Evolutionary conservation across 2,329 filamentous ascomycete genomes (phyloP).

Genomic region (Pseudogymnoascus sp.): DNA sequence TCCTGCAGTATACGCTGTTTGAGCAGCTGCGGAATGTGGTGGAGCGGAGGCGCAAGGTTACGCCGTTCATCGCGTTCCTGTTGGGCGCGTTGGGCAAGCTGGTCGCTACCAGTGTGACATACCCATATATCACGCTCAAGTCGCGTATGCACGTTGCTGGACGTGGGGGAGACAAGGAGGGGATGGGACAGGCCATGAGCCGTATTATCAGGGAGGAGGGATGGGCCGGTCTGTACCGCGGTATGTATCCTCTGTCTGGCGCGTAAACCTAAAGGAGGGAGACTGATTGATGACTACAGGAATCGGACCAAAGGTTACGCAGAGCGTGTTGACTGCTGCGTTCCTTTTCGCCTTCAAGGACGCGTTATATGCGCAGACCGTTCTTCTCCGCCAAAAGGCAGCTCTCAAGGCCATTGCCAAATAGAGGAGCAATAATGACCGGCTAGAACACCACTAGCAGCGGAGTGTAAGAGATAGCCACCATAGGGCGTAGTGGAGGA

Average conservation of each 20-base stretch:
- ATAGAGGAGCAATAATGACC: neutral
- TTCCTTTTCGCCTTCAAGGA: conserved; percentile 99
- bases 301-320: conserved; percentile 91
- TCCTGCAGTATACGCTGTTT: conserved; percentile 96
- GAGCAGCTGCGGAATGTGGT: conserved; percentile 93
- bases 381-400: conserved; percentile 50
- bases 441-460: neutral
- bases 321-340: conserved; percentile 92
- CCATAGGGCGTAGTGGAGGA: neutral
- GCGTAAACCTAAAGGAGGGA: neutral
- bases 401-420: conserved; percentile 20
- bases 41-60: conserved; percentile 64
- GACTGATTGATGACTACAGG: conserved; percentile 44
- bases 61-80: conserved; percentile 80
- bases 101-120: conserved; percentile 87
- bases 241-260: conserved; percentile 40
- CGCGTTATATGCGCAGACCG: conserved; percentile 77
- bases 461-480: neutral
- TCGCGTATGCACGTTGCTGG: conserved; percentile 91
- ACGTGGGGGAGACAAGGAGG: conserved; percentile 69
- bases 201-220: conserved; percentile 83
- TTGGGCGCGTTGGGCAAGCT: conserved; percentile 91
- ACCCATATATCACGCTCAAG: conserved; percentile 98
- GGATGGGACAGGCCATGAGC: conserved; percentile 69
- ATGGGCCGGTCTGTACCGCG: conserved; percentile 87